Conservation (phyloP, 306 rosid genomes). For the Cicer pinnatifidum region DNA sequence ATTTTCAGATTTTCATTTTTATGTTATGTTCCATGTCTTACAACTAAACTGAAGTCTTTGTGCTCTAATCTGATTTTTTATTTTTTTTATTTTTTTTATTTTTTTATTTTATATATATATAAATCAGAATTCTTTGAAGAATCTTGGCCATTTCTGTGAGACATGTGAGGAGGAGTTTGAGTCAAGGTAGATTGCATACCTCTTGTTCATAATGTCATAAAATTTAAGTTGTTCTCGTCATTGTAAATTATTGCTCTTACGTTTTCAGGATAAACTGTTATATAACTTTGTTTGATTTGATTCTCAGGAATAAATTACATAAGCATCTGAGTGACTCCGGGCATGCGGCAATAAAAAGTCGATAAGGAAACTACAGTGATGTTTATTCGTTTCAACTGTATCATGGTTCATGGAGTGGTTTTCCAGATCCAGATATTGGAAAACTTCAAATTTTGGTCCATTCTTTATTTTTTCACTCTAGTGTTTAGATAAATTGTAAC, state of each 20-base stretch:
- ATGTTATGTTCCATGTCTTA: slow-evolving; percentile 23
- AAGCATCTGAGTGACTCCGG: slow-evolving; percentile 84
- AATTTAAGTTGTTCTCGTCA: neutral
- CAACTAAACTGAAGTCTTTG: slow-evolving; percentile 25
- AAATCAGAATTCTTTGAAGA: slow-evolving; percentile 60
- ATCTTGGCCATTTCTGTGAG: slow-evolving; percentile 63
- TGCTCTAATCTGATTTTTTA: slow-evolving; percentile 35
- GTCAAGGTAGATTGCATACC: slow-evolving; percentile 62
- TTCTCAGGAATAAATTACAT: slow-evolving; percentile 75
- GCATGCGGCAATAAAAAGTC: slow-evolving; percentile 66
- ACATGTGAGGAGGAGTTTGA: slow-evolving; percentile 87
- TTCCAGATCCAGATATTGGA: slow-evolving; percentile 5
- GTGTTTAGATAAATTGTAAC: slow-evolving; percentile 28
- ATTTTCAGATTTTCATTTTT: slow-evolving; percentile 23
- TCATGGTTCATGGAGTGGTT: neutral
- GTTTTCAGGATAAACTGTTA: neutral
- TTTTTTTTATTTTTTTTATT: slow-evolving; percentile 37
- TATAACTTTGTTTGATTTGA: slow-evolving; percentile 38
- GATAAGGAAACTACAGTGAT: slow-evolving; percentile 45
- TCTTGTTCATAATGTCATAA: neutral
- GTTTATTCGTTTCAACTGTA: slow-evolving; percentile 3
- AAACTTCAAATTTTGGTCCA: slow-evolving; percentile 41
- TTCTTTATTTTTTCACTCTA: slow-evolving; percentile 45
- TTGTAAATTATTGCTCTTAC: neutral
- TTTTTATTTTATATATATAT: neutral